phyloP scores from a whole-genome alignment of 2,329 filamentous ascomycete species.

The Chrysoporthe cubensis region DNA sequence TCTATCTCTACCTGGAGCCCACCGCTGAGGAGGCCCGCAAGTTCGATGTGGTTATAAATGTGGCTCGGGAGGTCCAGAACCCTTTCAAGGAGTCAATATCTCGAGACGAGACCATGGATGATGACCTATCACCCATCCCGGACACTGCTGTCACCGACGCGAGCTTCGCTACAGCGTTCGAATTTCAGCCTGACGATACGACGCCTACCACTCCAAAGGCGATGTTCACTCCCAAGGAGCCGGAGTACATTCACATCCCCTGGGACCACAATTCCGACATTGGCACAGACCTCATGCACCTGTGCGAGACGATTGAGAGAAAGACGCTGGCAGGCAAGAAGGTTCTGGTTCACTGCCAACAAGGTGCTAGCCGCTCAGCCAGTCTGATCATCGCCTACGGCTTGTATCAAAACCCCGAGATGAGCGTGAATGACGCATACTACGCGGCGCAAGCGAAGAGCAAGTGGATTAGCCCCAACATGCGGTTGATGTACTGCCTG shows the following conservation, averaged over 20 bases:
- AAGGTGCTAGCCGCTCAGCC: slow-evolving; percentile 82
- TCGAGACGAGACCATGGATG: slow-evolving; percentile 32
- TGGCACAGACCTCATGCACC: slow-evolving; percentile 71
- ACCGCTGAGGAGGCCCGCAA: slow-evolving; percentile 75
- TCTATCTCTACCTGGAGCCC: slow-evolving; percentile 81
- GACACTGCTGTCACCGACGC: slow-evolving; percentile 62
- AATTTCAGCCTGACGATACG: slow-evolving; percentile 51
- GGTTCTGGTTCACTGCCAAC: slow-evolving; percentile 83
- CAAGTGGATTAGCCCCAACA: slow-evolving; percentile 88
- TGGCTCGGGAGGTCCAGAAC: slow-evolving; percentile 80
- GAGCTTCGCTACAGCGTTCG: slow-evolving; percentile 65
- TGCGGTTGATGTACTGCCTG: slow-evolving; percentile 88
- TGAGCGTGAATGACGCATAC: slow-evolving; percentile 83
- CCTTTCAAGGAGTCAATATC: slow-evolving; percentile 57
- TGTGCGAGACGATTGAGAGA: slow-evolving; percentile 78
- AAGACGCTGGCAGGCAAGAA: slow-evolving; percentile 74
- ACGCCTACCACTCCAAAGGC: slow-evolving; percentile 65
- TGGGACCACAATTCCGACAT: slow-evolving; percentile 93
- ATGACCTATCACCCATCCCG: slow-evolving; percentile 50
- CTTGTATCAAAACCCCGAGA: slow-evolving; percentile 74
- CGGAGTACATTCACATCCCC: slow-evolving; percentile 84
- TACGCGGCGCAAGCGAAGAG: slow-evolving; percentile 80
- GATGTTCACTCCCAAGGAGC: slow-evolving; percentile 51
- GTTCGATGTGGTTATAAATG: slow-evolving; percentile 85
- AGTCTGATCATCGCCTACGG: slow-evolving; percentile 87